phyloP scores from a whole-genome alignment of 2,329 filamentous ascomycete species.

The Teratosphaeria gauchensis region DNA sequence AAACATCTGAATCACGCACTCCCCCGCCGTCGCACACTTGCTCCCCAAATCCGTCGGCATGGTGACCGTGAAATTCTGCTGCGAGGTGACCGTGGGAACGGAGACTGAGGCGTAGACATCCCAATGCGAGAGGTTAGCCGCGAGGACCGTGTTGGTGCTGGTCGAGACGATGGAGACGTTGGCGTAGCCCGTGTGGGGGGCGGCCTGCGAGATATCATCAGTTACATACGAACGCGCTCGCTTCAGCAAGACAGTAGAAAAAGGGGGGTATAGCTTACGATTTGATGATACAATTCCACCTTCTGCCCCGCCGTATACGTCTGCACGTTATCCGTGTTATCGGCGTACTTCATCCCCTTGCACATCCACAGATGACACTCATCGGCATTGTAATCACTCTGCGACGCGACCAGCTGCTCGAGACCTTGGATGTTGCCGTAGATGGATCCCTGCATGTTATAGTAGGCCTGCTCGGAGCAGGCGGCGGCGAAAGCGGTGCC shows the following conservation, averaged over 20 bases:
- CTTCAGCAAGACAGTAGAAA: too few relatives aligned
- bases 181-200: conserved; percentile 46
- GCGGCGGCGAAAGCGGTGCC: conserved; percentile 42
- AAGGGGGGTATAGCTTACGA: too few relatives aligned
- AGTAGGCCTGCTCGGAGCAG: conserved; percentile 46
- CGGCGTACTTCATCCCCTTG: conserved; percentile 43
- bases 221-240: too few relatives aligned
- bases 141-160: conserved; percentile 37
- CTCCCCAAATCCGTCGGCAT: conserved; percentile 42
- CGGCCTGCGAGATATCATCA: conserved; percentile 17
- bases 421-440: conserved; percentile 50
- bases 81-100: conserved; percentile 32
- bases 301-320: conserved; percentile 42
- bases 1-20: conserved; percentile 52
- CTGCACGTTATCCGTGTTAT: conserved; percentile 46
- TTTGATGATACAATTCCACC: conserved; percentile 37
- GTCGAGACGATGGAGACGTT: conserved; percentile 52
- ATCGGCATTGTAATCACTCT: conserved; percentile 16
- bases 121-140: conserved; percentile 45
- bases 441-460: conserved; percentile 44
- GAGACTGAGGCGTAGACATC: conserved; percentile 45
- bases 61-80: conserved; percentile 44
- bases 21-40: conserved; percentile 40
- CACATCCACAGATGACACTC: conserved; percentile 20
- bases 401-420: conserved; percentile 36